phyloP scores from a whole-genome alignment of 108 stramenopile species.

The Pseudonitzschia pungens region DNA sequence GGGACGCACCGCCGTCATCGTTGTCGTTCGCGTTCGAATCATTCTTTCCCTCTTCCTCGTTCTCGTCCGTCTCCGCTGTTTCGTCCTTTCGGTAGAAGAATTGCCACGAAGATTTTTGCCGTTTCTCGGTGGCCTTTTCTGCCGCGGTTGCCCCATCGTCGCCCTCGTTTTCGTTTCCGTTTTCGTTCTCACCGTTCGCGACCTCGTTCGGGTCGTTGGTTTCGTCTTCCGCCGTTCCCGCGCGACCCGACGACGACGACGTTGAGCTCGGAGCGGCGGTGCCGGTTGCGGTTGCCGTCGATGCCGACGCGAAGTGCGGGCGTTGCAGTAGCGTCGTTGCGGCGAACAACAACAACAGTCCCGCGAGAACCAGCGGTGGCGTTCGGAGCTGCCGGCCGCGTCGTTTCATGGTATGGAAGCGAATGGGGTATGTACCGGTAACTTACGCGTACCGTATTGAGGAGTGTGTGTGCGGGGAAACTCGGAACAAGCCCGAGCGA shows the following conservation, averaged over 20 bases:
- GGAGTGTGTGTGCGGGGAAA: too few relatives aligned
- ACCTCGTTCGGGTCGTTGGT: too few relatives aligned
- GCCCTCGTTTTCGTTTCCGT: not conserved
- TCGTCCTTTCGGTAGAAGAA: constrained; percentile 6
- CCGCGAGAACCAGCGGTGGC: too few relatives aligned
- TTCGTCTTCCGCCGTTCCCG: not conserved
- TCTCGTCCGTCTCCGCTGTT: not conserved
- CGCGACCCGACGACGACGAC: not conserved
- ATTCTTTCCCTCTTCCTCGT: not conserved
- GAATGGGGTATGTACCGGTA: too few relatives aligned
- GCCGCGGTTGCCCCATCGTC: not conserved
- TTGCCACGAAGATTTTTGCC: constrained; percentile 7
- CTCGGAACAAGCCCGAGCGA: too few relatives aligned
- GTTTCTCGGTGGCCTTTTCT: not conserved
- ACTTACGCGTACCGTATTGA: too few relatives aligned
- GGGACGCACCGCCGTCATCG: not conserved
- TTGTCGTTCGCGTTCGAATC: not conserved
- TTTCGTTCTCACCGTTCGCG: not conserved
- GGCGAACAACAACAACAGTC: not conserved
- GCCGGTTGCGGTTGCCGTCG: not conserved
- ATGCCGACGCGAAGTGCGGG: not conserved
- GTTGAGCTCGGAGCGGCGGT: not conserved
- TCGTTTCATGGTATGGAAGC: too few relatives aligned
- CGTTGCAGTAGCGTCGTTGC: not conserved
- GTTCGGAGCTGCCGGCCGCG: too few relatives aligned